Conservation (phyloP, 2,329 filamentous ascomycete genomes). For the Fusarium sacchari region DNA sequence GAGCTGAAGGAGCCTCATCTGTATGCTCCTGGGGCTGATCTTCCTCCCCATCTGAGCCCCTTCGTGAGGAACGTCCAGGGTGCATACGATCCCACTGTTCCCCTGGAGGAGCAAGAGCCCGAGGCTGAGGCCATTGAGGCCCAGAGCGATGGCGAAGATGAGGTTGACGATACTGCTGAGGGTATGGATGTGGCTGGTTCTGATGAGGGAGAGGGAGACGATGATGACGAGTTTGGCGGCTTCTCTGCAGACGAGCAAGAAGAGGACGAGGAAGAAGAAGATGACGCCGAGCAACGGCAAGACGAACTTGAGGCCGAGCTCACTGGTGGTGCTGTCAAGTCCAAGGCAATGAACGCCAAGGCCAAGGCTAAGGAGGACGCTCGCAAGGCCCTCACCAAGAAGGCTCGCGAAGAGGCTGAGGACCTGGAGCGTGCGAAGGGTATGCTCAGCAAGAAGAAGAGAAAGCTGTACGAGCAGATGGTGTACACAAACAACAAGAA, state of each 20-base stretch:
- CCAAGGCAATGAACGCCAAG: slow-evolving; percentile 59
- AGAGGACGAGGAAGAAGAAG: slow-evolving; percentile 62
- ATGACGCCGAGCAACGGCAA: slow-evolving; percentile 80
- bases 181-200: slow-evolving; percentile 62
- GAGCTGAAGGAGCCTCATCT: slow-evolving; percentile 86
- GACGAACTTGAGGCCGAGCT: slow-evolving; percentile 93
- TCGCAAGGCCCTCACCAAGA: slow-evolving; percentile 74
- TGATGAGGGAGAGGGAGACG: slow-evolving; percentile 58
- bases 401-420: slow-evolving; percentile 80
- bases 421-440: slow-evolving; percentile 94
- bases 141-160: slow-evolving; percentile 65
- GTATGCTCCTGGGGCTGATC: slow-evolving; percentile 87
- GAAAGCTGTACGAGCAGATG: slow-evolving; percentile 98
- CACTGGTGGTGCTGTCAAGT: slow-evolving; percentile 70
- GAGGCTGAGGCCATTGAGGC: slow-evolving; percentile 84
- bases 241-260: slow-evolving; percentile 60
- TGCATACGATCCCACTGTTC: slow-evolving; percentile 88
- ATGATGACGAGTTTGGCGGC: slow-evolving; percentile 60
- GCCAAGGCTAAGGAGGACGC: slow-evolving; percentile 75
- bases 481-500: slow-evolving; percentile 93
- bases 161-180: slow-evolving; percentile 57
- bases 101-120: slow-evolving; percentile 86
- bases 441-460: slow-evolving; percentile 98
- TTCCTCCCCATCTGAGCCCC: slow-evolving; percentile 94
- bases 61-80: slow-evolving; percentile 91